These are phyloP conservation scores for Arthrocladium fulminans DNA, from an alignment of 2,329 filamentous ascomycete species.

Conservation along the genomic window DNA sequence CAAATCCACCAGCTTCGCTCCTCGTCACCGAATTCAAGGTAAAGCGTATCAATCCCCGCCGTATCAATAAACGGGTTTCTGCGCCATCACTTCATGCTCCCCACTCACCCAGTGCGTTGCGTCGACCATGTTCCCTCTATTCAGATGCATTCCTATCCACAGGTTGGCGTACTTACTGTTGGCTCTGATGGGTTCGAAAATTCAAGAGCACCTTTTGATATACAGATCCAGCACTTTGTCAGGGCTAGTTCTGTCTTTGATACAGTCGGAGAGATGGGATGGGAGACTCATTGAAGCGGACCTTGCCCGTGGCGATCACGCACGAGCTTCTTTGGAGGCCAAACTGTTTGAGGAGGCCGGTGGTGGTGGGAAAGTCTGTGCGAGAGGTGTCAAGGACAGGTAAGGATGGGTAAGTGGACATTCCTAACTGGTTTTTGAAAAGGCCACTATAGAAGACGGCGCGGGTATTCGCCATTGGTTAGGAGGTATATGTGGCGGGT, in stretches of 20 bases:
- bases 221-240: conserved; percentile 67
- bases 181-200: conserved; percentile 44
- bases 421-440: conserved; percentile 21
- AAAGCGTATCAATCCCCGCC: conserved; percentile 11
- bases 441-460: conserved; percentile 23
- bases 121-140: conserved; percentile 15
- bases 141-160: conserved; percentile 14
- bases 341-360: conserved; percentile 11
- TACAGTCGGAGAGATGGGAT: conserved; percentile 62
- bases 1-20: conserved; percentile 16
- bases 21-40: conserved; percentile 18
- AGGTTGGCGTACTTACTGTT: conserved; percentile 29
- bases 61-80: conserved; percentile 14
- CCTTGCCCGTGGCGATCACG: conserved; percentile 11
- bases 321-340: conserved; percentile 9
- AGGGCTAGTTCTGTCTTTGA: conserved; percentile 57
- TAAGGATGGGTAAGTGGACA: conserved; percentile 12
- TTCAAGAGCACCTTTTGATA: conserved; percentile 63
- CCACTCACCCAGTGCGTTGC: conserved; percentile 13
- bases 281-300: conserved; percentile 26
- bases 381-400: conserved; percentile 9
- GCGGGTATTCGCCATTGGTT: conserved; percentile 23
- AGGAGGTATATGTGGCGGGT: conserved; percentile 19
- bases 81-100: conserved; percentile 15
- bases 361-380: conserved; percentile 15